Base-by-base conservation (phyloP, 106 monocot species). In the Acorus gramineus region DNA sequence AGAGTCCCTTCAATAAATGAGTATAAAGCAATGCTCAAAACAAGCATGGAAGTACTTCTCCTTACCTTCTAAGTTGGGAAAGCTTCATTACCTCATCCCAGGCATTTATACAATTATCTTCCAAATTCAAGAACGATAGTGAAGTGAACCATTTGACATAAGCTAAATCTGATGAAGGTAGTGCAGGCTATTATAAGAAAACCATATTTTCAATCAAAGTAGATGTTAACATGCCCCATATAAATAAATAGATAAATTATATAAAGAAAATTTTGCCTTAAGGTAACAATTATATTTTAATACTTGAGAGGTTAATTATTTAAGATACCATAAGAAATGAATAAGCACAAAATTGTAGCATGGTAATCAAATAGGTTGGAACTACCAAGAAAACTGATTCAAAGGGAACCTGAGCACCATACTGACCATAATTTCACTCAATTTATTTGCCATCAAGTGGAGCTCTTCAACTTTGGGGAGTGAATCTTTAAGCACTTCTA, bases 21-120 rank as follows among this genome's bases (percentile, higher is more conserved):
- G 28, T 28, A 28, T 28, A 28, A 28, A 28, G 1, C 28, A 28
- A 28, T 28, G 28, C 28, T 28, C 28, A 28, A 28, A 28, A 28
- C 28, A 28, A 28, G 28, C 10, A 49, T 12, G 47, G 11, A 53
- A 49, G 7, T 53, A 4, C 47, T 48, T 44, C 28, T 10, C 42
- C 12, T 8, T 74, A 98, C 96, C 91, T 82, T 87, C 66, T 96
- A 59, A 91, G 67, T 9, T 66, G 73, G 66, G 77, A 88, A 76
- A 98, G 81, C 71, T 85, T 91, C 72, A 88, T 59, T 77, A 92
- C 69, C 63, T 92, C 91, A 69, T 85, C 81, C 96, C 96, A 91
- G 28, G 62, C 61, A 44, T 72, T 72, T 69, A 98, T 81, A 44
- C 61, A 66, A 63, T 88, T 98, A 64, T 85, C 77, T 69, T 98